These are phyloP conservation scores for Wickerhamiella dianesei DNA, from an alignment of 805 yeast species.

Conservation along the genomic window DNA sequence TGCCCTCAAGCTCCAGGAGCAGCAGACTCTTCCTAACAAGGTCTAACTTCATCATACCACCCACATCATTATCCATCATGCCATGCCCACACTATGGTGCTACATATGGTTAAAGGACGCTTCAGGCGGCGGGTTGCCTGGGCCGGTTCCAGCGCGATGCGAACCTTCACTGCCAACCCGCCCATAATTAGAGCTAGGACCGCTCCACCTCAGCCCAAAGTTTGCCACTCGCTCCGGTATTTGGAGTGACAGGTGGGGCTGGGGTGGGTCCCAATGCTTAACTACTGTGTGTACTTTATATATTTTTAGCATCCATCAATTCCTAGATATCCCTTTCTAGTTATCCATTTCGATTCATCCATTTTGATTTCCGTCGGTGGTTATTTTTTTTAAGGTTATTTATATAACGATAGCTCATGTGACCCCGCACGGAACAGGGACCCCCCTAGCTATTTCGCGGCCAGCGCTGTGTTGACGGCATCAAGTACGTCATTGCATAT, in stretches of 20 bases:
- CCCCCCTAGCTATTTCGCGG: background rate
- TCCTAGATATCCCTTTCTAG: background rate
- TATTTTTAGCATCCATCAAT: background rate
- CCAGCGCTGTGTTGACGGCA: constrained; percentile 31
- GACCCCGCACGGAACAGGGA: background rate
- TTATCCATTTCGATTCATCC: too few relatives aligned
- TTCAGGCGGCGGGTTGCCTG: background rate
- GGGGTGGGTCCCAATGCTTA: background rate
- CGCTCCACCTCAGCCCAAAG: background rate
- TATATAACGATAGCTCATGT: background rate
- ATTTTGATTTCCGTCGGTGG: too few relatives aligned
- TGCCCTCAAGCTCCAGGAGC: constrained; percentile 69
- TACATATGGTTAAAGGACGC: background rate
- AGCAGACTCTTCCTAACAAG: constrained; percentile 67
- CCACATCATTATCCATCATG: background rate
- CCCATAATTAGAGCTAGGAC: background rate
- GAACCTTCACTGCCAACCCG: too few relatives aligned
- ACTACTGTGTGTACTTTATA: background rate
- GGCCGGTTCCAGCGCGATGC: too few relatives aligned
- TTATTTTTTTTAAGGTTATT: background rate
- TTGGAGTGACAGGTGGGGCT: background rate
- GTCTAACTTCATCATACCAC: constrained; percentile 28
- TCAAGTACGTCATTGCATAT: constrained; percentile 38
- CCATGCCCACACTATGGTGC: background rate
- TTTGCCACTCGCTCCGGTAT: background rate